Base-by-base conservation (phyloP, 2,329 filamentous ascomycete species). In the Ophiostoma sp. region DNA sequence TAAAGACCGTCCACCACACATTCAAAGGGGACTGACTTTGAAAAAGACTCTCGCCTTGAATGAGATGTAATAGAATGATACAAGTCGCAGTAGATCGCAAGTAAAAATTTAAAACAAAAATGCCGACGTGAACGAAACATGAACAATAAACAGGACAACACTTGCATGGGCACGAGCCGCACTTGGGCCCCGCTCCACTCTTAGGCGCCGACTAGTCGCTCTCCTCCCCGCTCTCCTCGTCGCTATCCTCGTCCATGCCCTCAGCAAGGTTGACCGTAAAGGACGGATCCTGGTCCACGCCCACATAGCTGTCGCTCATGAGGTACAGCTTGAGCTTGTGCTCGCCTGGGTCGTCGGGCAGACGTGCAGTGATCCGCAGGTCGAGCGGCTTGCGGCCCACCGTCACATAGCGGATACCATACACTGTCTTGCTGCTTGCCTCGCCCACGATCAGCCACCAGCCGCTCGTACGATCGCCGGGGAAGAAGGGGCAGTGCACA, bases 401-500 rank as follows among this genome's bases (percentile, higher is more conserved):
- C 1, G 93, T 96, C 70, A 99, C 89, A 73, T 94, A 87, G 84
- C 98, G 99, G 81, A 98, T 97, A 2, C 92, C 93, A 69, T 98
- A 82, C 71, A 99, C 82, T 72, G 85, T 93, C 81, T 92, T 94
- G 55, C 90, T 92, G 77, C 87, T 90, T 80, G 97, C 93, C 74
- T 98, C 93, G 42, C 93, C 94, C 45, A 99, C 92, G 27, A 99
- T 92, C 68, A 99, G 81, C 95, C 95, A 99, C 93, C 93, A 99
- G 76, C 95, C 97, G 83, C 99, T 95, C 81, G 92, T 89, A 84
- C 99, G 99, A 78, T 90, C 89, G 65, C 79, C 83, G 0, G 95
- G 93, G 77, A 95, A 99, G 83, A 98, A 99, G 0, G 95, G 95
- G 66, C 94, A 93, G 76, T 98, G 93, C 2, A 98, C 96, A 1